Evolutionary conservation across 345 rosid species (phyloP).

Genomic region (Lepidium didymum): DNA sequence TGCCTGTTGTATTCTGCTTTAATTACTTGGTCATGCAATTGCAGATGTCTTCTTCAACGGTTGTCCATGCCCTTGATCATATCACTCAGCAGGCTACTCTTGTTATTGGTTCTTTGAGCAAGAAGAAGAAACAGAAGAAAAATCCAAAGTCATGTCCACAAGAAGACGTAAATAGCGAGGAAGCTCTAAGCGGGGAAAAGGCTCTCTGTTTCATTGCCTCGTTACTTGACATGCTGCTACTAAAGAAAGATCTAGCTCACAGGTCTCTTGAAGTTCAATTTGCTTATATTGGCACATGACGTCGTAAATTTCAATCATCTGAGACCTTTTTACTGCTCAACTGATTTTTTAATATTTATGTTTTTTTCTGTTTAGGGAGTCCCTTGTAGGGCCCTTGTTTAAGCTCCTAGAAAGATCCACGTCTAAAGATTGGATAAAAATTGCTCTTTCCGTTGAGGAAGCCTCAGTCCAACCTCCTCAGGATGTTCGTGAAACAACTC

Average conservation of each 20-base stretch:
- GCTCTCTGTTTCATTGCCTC: slow-evolving; percentile 49
- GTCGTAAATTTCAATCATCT: neutral
- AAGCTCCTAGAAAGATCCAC: slow-evolving; percentile 53
- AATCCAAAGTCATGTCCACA: slow-evolving; percentile 27
- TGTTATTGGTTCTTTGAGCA: slow-evolving; percentile 31
- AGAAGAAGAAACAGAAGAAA: slow-evolving; percentile 65
- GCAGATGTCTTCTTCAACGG: slow-evolving; percentile 63
- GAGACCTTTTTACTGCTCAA: slow-evolving; percentile 2
- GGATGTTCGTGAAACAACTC: slow-evolving; percentile 31
- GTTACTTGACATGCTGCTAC: slow-evolving; percentile 64
- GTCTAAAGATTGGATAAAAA: slow-evolving; percentile 41
- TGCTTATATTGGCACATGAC: slow-evolving; percentile 3
- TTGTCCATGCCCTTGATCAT: slow-evolving; percentile 47
- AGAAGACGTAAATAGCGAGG: slow-evolving; percentile 21
- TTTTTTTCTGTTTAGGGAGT: slow-evolving; percentile 42
- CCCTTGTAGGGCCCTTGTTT: slow-evolving; percentile 63
- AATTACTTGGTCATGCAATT: slow-evolving; percentile 10
- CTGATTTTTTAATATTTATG: neutral
- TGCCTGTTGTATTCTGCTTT: neutral
- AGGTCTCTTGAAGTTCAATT: slow-evolving; percentile 39
- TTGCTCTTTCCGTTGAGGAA: slow-evolving; percentile 28
- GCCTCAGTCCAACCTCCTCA: slow-evolving; percentile 34
- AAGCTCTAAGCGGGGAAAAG: slow-evolving; percentile 38
- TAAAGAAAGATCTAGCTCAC: slow-evolving; percentile 68
- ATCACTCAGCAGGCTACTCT: slow-evolving; percentile 34